Base-by-base conservation (phyloP, 169 alveolate species). In the Babesia ovis region DNA sequence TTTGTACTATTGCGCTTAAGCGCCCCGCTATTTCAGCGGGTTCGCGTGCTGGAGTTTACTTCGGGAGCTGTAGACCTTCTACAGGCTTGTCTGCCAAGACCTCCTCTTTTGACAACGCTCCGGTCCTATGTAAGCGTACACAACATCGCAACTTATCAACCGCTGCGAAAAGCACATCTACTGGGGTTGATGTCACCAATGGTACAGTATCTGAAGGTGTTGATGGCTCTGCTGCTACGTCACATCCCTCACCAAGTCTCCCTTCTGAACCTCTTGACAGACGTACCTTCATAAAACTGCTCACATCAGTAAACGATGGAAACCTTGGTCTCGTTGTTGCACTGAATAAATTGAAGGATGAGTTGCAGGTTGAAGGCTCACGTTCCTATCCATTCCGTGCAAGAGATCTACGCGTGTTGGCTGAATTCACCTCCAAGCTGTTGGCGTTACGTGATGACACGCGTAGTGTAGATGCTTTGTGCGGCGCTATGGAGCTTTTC, bases 331-430 rank as follows among this genome's bases (percentile, higher is more conserved):
- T 73, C 37, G 39, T 73, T 35, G 25, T 42, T 9, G 35, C 69
- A 0, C 14, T 73, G 51, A 32, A 73, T 46, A 73, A 73, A 48
- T 73, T 46, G 22, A 73, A 73, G 50, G 69, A 62, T 48, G 69
- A 73, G 51, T 12, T 73, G n/a, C 74, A 50, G 58, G 58, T 22
- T 4, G 60, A 54, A 34, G 54, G 72, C 45, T 11, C 41, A 31
- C 31, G 60, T 0, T 4, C 77, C 1, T 64, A 73, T 32, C 84
- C 84, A 31, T 73, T 73, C 34, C 66, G 68, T 27, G 16, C 25
- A 8, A 55, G 68, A 5, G 84, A 73, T 18, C 23, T 73, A 25
- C 68, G 62, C 34, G 48, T 54, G 18, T n/a, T 73, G 57, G 23
- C 67, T 14, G 77, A 73, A 25, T 54, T 73, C 27, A 8, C 37